Evolutionary conservation across 1,139 yeast species (phyloP).

Genomic region (Chernovozyma aurita): DNA sequence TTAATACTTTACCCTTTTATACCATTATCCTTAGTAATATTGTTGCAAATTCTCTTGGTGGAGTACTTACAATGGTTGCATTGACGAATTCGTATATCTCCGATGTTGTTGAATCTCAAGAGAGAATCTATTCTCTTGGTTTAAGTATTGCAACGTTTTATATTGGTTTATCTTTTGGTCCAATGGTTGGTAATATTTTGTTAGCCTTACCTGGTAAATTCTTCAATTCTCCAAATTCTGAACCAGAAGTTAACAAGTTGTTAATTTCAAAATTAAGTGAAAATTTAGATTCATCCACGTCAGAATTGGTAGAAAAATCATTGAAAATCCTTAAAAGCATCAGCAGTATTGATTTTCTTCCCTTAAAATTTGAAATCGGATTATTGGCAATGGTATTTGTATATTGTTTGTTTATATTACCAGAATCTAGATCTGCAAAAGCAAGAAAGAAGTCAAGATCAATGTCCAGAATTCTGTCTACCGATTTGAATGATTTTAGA

Average conservation of each 20-base stretch:
- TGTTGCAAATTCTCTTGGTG: slow-evolving; percentile 53
- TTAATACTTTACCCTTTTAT: slow-evolving; percentile 27
- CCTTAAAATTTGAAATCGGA: slow-evolving; percentile 27
- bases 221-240: slow-evolving; percentile 1
- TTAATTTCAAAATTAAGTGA: neutral
- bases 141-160: slow-evolving; percentile 52
- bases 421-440: slow-evolving; percentile 54
- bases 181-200: slow-evolving; percentile 48
- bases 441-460: slow-evolving; percentile 46
- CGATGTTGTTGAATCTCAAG: slow-evolving; percentile 55
- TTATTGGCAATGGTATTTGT: slow-evolving; percentile 21
- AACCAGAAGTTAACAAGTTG: neutral
- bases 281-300: neutral
- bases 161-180: slow-evolving; percentile 63
- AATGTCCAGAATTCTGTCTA: slow-evolving; percentile 6
- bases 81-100: slow-evolving; percentile 57
- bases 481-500: slow-evolving; percentile 3
- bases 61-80: slow-evolving; percentile 45
- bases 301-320: slow-evolving; percentile 1
- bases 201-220: slow-evolving; percentile 15
- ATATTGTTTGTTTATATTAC: slow-evolving; percentile 37
- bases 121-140: slow-evolving; percentile 55
- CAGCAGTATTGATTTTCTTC: slow-evolving; percentile 20
- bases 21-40: slow-evolving; percentile 32
- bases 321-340: slow-evolving; percentile 6